phyloP scores from a whole-genome alignment of 306 rosid genomes.

The Clitoria ternatea region DNA sequence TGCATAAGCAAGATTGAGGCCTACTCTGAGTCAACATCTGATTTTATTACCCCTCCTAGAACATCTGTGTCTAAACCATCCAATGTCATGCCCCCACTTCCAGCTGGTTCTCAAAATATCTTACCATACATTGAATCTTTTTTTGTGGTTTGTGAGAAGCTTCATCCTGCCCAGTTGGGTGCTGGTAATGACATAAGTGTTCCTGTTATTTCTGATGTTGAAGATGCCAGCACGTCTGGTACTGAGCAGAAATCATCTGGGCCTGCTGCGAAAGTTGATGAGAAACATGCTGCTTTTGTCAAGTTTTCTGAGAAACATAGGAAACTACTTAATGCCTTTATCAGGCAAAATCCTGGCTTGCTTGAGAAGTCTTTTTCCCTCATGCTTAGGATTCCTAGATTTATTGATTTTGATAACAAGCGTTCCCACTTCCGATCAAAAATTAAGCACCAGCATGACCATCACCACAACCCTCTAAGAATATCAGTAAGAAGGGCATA shows the following conservation, averaged over 20 bases:
- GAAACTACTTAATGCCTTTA: conserved; percentile 86
- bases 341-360: conserved; percentile 94
- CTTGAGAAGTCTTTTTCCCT: conserved; percentile 92
- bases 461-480: conserved; percentile 87
- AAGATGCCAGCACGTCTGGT: conserved; percentile 62
- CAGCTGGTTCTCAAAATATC: conserved; percentile 90
- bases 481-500: conserved; percentile 95
- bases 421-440: conserved; percentile 92
- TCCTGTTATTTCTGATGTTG: conserved; percentile 66
- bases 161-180: conserved; percentile 76
- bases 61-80: conserved; percentile 64
- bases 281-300: conserved; percentile 69
- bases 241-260: conserved; percentile 54
- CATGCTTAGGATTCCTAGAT: conserved; percentile 85
- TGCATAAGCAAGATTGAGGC: conserved; percentile 91
- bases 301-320: conserved; percentile 96
- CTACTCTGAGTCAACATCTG: conserved; percentile 72
- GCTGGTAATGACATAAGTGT: conserved; percentile 54
- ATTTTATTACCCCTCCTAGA: conserved; percentile 42
- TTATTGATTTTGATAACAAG: conserved; percentile 92
- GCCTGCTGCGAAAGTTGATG: conserved; percentile 60
- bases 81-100: conserved; percentile 70
- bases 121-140: conserved; percentile 92
- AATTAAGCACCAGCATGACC: conserved; percentile 94
- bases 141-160: conserved; percentile 92